phyloP scores from a whole-genome alignment of 1,284 basidiomycete species.

The Boletus calvinii region DNA sequence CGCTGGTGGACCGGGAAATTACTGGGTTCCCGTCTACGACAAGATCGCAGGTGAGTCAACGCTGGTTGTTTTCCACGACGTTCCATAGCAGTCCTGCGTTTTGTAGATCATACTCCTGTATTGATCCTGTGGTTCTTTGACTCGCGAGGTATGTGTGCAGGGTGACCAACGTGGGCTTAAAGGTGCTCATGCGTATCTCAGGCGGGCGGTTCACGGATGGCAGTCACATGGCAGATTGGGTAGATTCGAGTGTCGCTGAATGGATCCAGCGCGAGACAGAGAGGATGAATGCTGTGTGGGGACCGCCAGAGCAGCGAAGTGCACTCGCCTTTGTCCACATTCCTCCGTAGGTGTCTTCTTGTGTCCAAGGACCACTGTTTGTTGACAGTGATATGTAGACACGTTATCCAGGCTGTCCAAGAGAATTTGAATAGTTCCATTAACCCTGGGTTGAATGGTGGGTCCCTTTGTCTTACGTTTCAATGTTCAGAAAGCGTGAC shows the following conservation, averaged over 20 bases:
- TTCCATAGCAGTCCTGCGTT: background rate
- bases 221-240: conserved; percentile 58
- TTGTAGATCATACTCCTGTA: conserved; percentile 45
- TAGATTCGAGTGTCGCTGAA: conserved; percentile 56
- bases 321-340: conserved; percentile 72
- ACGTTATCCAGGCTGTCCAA: conserved; percentile 53
- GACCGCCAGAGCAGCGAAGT: conserved; percentile 46
- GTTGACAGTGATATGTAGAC: conserved; percentile 37
- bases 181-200: conserved; percentile 22
- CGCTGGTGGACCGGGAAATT: conserved; percentile 56
- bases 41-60: conserved; percentile 29
- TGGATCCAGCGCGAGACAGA: conserved; percentile 57
- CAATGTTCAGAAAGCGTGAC: background rate
- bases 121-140: conserved; percentile 72
- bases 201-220: conserved; percentile 51
- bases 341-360: conserved; percentile 46
- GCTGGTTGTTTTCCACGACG: background rate
- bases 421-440: conserved; percentile 44
- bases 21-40: conserved; percentile 63
- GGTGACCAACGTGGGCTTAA: background rate
- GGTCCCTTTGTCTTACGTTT: background rate
- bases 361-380: background rate
- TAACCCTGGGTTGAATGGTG: conserved; percentile 65
- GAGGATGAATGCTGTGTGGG: conserved; percentile 52
- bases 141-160: conserved; percentile 49